Evolutionary conservation across 176 grass and related monocot species (phyloP).

Genomic region (sorghum (Sorghum bicolor)): DNA sequence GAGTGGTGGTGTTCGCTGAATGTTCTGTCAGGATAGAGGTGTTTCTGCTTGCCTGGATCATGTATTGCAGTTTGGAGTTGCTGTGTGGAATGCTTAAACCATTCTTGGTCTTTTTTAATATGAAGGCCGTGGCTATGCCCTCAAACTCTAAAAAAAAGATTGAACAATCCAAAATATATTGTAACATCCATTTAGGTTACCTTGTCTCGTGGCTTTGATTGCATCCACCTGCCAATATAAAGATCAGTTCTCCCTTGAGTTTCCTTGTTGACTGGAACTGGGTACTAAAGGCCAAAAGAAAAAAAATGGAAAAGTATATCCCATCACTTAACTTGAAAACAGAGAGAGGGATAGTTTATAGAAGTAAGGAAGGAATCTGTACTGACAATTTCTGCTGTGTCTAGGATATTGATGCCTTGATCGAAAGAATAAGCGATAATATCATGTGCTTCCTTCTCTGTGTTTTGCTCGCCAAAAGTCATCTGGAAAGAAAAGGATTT

Average conservation of each 20-base stretch:
- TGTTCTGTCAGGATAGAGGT: too few species aligned
- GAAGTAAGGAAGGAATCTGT: neutral
- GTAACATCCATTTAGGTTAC: constrained; percentile 25
- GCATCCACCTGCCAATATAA: constrained; percentile 88
- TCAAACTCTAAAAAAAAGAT: too few species aligned
- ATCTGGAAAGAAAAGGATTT: neutral
- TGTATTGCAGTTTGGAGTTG: too few species aligned
- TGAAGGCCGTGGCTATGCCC: too few species aligned
- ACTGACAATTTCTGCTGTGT: constrained; percentile 37
- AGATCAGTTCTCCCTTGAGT: constrained; percentile 86
- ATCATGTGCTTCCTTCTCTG: constrained; percentile 40
- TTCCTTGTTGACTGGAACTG: constrained; percentile 58
- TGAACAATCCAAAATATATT: neutral
- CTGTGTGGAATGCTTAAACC: too few species aligned
- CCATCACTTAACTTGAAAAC: neutral
- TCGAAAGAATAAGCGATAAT: constrained; percentile 42
- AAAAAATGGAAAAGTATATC: neutral
- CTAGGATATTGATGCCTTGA: constrained; percentile 46
- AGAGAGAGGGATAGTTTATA: neutral
- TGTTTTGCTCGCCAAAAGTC: constrained; percentile 36
- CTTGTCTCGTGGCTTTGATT: constrained; percentile 78
- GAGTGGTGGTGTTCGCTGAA: too few species aligned
- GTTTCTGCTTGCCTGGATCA: too few species aligned
- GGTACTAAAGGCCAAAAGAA: constrained; percentile 51
- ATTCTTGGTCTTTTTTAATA: too few species aligned